Conservation (phyloP, 2,329 filamentous ascomycete genomes). For the Emmonsiellopsis sp. region DNA sequence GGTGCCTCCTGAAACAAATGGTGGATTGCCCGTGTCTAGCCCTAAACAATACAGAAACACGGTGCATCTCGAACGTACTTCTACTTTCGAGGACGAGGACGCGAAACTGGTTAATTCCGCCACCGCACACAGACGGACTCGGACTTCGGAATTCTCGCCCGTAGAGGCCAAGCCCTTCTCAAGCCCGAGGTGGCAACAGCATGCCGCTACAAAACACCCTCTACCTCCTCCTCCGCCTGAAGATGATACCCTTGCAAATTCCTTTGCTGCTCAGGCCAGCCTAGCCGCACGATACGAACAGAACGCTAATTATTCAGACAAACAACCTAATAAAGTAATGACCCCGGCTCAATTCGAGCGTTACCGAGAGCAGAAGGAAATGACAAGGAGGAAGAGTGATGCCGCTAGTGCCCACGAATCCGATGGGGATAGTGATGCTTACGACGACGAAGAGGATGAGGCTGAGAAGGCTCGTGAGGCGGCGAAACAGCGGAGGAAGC, state of each 20-base stretch:
- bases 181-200: neutral
- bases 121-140: neutral
- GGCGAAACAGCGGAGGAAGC: slow-evolving; percentile 70
- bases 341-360: slow-evolving; percentile 79
- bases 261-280: slow-evolving; percentile 35
- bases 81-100: neutral
- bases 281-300: slow-evolving; percentile 39
- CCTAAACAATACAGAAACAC: neutral
- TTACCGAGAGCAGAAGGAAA: slow-evolving; percentile 61
- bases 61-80: neutral
- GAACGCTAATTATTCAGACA: slow-evolving; percentile 21
- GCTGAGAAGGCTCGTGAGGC: slow-evolving; percentile 63
- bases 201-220: neutral
- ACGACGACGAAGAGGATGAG: slow-evolving; percentile 71
- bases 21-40: neutral
- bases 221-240: neutral
- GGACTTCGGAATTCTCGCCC: neutral
- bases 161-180: neutral
- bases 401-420: slow-evolving; percentile 42
- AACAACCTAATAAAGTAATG: slow-evolving; percentile 67
- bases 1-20: no score
- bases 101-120: neutral
- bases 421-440: slow-evolving; percentile 51
- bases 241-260: slow-evolving; percentile 6
- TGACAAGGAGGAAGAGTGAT: slow-evolving; percentile 51